A percentile compares a stretch with the other conserved stretches of the same genome.
Evolutionary conservation across 768 basidiomycete genomes (phyloP).

Genomic region (Termitomyces sp.): DNA sequence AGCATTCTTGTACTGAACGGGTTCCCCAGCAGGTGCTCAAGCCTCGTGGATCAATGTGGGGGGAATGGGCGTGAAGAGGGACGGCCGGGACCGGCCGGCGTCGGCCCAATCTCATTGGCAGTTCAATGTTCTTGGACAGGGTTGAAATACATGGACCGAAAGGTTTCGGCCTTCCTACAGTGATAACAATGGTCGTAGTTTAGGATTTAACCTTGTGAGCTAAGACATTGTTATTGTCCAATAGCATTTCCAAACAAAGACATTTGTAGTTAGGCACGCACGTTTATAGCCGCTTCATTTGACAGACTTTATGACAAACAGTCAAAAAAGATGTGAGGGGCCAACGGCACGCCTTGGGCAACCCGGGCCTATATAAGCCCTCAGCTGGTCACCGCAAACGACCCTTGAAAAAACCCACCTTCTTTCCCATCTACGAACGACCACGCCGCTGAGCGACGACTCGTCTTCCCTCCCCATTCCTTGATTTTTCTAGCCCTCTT

Average conservation of each 20-base stretch:
- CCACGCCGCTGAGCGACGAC: conserved; percentile 4
- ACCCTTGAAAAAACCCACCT: neutral
- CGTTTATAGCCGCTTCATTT: neutral
- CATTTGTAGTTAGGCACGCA: neutral
- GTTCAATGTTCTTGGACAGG: neutral
- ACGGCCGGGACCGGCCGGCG: neutral
- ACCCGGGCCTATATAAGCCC: neutral
- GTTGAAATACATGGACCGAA: neutral
- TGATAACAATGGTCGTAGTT: neutral
- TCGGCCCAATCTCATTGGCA: neutral
- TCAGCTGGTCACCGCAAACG: neutral
- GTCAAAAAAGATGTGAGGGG: neutral
- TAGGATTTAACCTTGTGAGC: no score
- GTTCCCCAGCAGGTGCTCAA: neutral
- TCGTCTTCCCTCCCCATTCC: neutral
- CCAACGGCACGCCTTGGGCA: neutral
- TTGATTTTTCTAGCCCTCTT: neutral
- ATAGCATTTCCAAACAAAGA: neutral
- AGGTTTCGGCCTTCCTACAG: neutral
- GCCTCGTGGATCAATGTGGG: conserved; percentile 2
- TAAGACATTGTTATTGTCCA: neutral
- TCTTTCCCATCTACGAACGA: neutral
- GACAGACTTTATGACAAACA: neutral
- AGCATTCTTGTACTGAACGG: neutral
- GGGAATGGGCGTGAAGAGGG: neutral